Base-by-base conservation (phyloP, 257 asterid species). In the Buddleja alternifolia region DNA sequence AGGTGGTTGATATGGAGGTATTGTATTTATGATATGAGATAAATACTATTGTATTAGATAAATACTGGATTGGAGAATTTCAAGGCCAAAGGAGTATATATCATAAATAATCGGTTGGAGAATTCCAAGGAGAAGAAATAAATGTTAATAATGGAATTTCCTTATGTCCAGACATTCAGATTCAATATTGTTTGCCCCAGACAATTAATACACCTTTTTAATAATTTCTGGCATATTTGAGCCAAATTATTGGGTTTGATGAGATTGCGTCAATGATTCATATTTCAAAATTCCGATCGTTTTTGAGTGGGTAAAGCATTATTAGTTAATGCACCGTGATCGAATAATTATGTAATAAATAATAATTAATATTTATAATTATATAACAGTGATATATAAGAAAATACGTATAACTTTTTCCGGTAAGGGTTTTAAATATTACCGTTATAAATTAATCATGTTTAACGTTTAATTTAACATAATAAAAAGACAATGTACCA, bases 1-100 rank as follows among this genome's bases (percentile, higher is more conserved):
- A 15, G 32, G 47, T 57, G 16, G 65, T 59, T 16, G 63, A 32
- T 34, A 34, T 32, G 63, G 63, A 34, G 41, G 46, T 57, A 34
- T 32, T 34, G 1, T 16, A 57, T 57, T 57, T n/a, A 57, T 57
- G 23, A 32, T 32, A 7, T 3, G 8, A 32, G 34, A 16, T 3
- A 59, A 59, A 36, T 58, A 55, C 9, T 55, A n/a, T 25, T 29
- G 2, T 25, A 55, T 7, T 29, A 12, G 24, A 55, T 55, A 54
- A 12, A 0, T 54, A 54, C 40, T 24, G 40, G 10, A 21, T 11
- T 11, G 61, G 42, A 55, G 20, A 55, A 55, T 57, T 57, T 34
- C 25, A 16, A 59, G 24, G 32, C 24, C 15, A 34, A 34, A 11
- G 15, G 16, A n/a, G 14, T 15, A 16, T 7, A 0, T 55, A n/a